Base-by-base conservation (phyloP, 2,329 filamentous ascomycete species). In the Aspergillus pseudoterreus region DNA sequence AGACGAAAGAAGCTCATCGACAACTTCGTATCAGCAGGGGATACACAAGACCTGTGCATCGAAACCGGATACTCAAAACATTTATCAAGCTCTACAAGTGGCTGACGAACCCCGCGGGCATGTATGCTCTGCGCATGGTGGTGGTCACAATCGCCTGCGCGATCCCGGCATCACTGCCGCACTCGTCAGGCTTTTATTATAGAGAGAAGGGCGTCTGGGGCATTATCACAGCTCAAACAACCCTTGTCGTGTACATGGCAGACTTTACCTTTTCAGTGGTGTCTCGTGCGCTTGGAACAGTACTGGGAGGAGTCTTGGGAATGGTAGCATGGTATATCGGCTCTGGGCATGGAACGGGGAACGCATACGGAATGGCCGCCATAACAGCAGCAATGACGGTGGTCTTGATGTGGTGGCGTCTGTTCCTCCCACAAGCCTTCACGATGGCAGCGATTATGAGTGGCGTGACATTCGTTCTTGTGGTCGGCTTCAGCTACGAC, bases 171-270 rank as follows among this genome's bases (percentile, higher is more conserved):
- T 67, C 68, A 0, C 64, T 81, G 3, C 73, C 75, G 0, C 59
- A 63, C 22, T 71, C 69, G 1, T 72, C 78, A 0, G 77, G 75
- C 1, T 81, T 81, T 57, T 80, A 73, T 55, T 80, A 78, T 45
- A 71, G 77, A 2, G 72, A 80, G 50, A 79, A 78, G 57, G 77
- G 78, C 0, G 64, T 81, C 0, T 81, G 78, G 78, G 76, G 68
- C 0, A 61, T 80, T 8, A 79, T 81, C 39, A 81, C 77, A 62
- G 78, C 71, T 0, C 78, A 81, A 56, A 77, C 75, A 0, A 71
- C 69, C 1, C 55, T 81, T 2, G 65, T 80, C 1, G 65, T 76
- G 9, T 81, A 80, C 56, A 73, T 79, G 67, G 72, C 76, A 0
- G 78, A 81, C 47, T 80, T 81, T 38, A 73, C 71, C 0, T 75